Evolutionary conservation across 345 rosid species (phyloP), one percentile per base, ranked within the genome.

Genomic region (Syzygium oleosum): DNA sequence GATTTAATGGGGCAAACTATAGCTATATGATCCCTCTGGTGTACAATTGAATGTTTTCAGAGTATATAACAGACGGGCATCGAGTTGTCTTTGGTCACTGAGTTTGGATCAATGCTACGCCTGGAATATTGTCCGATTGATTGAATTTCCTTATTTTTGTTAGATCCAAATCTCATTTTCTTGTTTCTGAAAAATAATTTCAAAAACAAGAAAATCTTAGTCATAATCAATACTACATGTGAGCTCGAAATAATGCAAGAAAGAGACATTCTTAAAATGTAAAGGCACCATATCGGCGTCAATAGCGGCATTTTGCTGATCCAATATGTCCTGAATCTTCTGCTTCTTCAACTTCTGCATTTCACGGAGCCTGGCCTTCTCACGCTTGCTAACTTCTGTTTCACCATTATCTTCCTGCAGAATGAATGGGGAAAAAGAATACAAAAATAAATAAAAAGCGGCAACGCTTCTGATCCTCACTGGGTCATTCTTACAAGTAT

Each of bases 241-340:
- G 52, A 54, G 43, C 73, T 11, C 0, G 23, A 51, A 23, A 51
- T 5, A 34, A 84, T 73, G 63, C 54, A 46, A 52, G 34, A 63
- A 56, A 51, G 58, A 41, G 31, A 9, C 59, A 43, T 27, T 51
- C 15, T 34, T 23, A 61, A 6, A 51, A 86, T 56, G 51, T 52
- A 78, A 88, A 90, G 91, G 9, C 65, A 98, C 99, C 96, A 96
- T 98, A 88, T 96, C 99, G 41, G 99, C 99, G 77, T 98, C 98
- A 19, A 96, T 94, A 54, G 98, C 93, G 19, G 99, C 99, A 92
- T 98, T 98, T 88, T 98, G 99, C 1, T 91, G 91, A 46, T 98
- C 99, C 89, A 98, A 89, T 89, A 98, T 94, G 87, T 96, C 99
- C 91, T 98, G 99, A 92, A 98, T 90, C 95, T 96, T 96, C 89